Evolutionary conservation across 148 eudicot species (phyloP), one percentile per base, ranked within the genome.

Genomic region (Linanthus parryae): DNA sequence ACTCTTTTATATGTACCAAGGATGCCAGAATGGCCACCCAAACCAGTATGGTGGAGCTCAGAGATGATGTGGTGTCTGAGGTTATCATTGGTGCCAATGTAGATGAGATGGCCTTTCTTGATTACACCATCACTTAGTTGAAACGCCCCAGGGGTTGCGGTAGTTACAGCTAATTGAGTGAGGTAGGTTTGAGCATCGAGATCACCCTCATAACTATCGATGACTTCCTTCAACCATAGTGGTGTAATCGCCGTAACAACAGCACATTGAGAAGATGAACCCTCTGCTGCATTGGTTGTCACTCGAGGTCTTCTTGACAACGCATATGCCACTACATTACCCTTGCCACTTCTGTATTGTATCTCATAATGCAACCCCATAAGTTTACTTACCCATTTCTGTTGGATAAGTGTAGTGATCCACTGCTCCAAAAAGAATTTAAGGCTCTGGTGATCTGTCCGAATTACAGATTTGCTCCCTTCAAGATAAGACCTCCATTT

Each of bases 321-420:
- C 0, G 43, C 57, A 33, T 52, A 27, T 1, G 25, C 57, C 15
- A 18, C 42, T 27, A 0, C 10, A 13, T 33, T 52, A 2, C 36
- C 43, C 9, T 18, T 36, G 2, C 57, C 57, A 11, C n/a, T n/a
- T 15, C 30, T 12, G 7, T 21, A 5, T 49, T 27, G 15, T n/a
- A 49, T 49, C 12, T 49, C 54, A 28, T 13, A 49, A 1, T n/a
- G 12, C 7, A 27, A 28, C 11, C 54, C 54, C 36, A 49, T 11
- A 1, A 49, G 14, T 2, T n/a, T n/a, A n/a, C n/a, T n/a, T n/a
- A n/a, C n/a, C n/a, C n/a, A n/a, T n/a, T n/a, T n/a, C n/a, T n/a
- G 27, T 7, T n/a, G 15, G 8, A 11, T n/a, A 52, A 36, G 12
- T 52, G 36, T 7, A 6, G 11, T 3, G 3, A 8, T 43, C 57